These are phyloP conservation scores for Secale cereale DNA, from an alignment of 176 grass and related monocot species.

Conservation along the genomic window DNA sequence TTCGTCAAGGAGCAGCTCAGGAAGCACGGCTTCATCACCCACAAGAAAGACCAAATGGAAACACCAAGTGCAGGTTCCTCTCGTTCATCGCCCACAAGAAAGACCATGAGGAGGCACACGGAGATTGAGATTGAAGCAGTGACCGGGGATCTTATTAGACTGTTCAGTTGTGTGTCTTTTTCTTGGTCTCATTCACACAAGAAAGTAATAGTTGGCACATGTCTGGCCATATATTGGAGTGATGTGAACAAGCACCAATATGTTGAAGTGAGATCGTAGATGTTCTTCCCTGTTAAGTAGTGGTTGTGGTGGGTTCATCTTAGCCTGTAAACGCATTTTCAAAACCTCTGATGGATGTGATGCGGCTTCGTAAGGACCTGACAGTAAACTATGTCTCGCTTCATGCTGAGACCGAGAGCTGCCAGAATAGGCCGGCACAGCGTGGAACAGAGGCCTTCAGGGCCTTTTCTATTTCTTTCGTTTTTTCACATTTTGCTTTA, in stretches of 20 bases:
- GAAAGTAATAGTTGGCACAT: too few relatives aligned
- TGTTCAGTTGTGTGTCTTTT: too few relatives aligned
- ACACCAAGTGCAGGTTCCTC: slow-evolving; percentile 55
- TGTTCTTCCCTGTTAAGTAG: not conserved
- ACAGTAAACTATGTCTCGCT: too few relatives aligned
- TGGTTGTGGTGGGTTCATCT: not conserved
- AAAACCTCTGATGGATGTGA: not conserved
- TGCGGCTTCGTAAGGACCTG: not conserved
- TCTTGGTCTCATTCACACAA: too few relatives aligned
- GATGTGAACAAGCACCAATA: not conserved
- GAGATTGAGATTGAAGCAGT: slow-evolving; percentile 8
- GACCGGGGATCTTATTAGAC: too few relatives aligned
- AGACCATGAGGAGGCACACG: not conserved
- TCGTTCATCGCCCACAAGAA: slow-evolving; percentile 51
- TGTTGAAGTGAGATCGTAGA: not conserved
- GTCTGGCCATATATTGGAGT: too few relatives aligned
- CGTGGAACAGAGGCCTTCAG: too few relatives aligned
- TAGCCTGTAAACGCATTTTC: not conserved
- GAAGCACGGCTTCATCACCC: not conserved
- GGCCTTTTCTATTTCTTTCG: too few relatives aligned
- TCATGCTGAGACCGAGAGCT: too few relatives aligned
- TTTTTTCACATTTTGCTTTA: too few relatives aligned
- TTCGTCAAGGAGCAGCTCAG: slow-evolving; percentile 74
- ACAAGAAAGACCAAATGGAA: slow-evolving; percentile 47
- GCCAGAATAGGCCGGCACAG: too few relatives aligned